phyloP scores from a whole-genome alignment of 106 monocot species.

The Dioscorea alata region DNA sequence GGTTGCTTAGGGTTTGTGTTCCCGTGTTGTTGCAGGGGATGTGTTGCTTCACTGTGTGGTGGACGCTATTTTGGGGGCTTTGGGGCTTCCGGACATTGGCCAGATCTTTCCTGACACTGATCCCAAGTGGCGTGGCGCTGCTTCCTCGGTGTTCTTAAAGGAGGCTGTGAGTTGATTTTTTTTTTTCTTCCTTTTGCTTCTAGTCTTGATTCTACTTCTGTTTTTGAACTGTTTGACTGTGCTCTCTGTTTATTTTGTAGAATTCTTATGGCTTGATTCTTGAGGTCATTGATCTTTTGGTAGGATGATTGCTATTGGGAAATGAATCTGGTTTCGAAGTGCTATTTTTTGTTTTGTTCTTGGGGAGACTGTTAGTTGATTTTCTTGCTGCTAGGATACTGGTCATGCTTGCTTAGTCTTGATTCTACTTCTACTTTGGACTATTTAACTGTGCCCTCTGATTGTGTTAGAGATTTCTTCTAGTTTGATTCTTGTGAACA shows the following conservation, averaged over 20 bases:
- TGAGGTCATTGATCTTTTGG: too few species aligned
- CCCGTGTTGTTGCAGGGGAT: conserved; percentile 43
- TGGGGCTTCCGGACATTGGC: conserved; percentile 94
- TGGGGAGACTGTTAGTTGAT: too few species aligned
- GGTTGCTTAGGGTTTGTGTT: background rate
- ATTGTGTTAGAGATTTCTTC: background rate
- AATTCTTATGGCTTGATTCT: too few species aligned
- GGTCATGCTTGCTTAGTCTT: background rate
- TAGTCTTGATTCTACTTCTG: too few species aligned
- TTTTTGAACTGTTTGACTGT: background rate
- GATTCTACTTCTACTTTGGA: background rate
- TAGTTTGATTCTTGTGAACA: background rate
- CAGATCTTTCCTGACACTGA: conserved; percentile 93
- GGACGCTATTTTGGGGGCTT: conserved; percentile 92
- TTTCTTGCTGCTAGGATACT: background rate
- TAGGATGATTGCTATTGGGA: too few species aligned
- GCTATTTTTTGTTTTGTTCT: too few species aligned
- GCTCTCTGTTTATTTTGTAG: too few species aligned
- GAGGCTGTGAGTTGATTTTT: conserved; percentile 75
- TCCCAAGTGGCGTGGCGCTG: conserved; percentile 85
- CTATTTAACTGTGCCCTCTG: background rate
- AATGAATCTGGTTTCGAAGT: too few species aligned
- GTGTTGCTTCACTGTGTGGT: conserved; percentile 98
- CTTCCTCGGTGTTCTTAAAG: conserved; percentile 76
- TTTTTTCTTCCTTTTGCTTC: conserved; percentile 10